A percentile compares a stretch with the other conserved stretches of the same genome.
phyloP scores from a whole-genome alignment of 1,284 basidiomycete species.

The Agroathelia rolfsii region DNA sequence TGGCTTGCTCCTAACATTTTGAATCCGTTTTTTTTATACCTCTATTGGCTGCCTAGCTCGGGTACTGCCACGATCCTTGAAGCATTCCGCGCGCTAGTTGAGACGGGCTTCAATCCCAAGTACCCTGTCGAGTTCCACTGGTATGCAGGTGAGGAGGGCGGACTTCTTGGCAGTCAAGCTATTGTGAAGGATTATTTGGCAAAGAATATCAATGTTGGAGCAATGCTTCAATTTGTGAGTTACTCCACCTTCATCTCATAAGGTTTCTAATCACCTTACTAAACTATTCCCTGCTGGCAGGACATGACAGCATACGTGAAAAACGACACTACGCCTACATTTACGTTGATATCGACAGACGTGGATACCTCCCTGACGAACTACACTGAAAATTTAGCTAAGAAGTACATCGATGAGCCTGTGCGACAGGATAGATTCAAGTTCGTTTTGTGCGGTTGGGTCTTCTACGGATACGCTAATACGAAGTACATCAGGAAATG shows the following conservation, averaged over 20 bases:
- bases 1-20: no score
- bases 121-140: slow-evolving; percentile 62
- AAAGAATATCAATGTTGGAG: slow-evolving; percentile 33
- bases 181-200: slow-evolving; percentile 50
- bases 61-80: slow-evolving; percentile 61
- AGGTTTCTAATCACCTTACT: no score
- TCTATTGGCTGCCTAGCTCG: no score
- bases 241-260: no score
- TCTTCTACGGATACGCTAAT: slow-evolving; percentile 6
- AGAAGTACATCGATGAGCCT: slow-evolving; percentile 13
- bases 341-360: no score
- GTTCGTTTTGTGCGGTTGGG: slow-evolving; percentile 2
- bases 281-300: no score
- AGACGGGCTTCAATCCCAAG: slow-evolving; percentile 39
- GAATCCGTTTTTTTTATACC: slow-evolving; percentile 8
- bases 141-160: slow-evolving; percentile 57
- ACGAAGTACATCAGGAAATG: slow-evolving; percentile 10
- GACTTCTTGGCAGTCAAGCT: slow-evolving; percentile 56
- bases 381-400: slow-evolving; percentile 13
- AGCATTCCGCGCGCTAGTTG: slow-evolving; percentile 45
- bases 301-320: no score
- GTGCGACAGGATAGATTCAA: slow-evolving; percentile 12
- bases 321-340: no score
- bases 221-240: no score
- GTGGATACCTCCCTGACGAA: slow-evolving; percentile 13